Evolutionary conservation across 2,329 filamentous ascomycete species (phyloP).

Genomic region (Colletotrichum filicis): DNA sequence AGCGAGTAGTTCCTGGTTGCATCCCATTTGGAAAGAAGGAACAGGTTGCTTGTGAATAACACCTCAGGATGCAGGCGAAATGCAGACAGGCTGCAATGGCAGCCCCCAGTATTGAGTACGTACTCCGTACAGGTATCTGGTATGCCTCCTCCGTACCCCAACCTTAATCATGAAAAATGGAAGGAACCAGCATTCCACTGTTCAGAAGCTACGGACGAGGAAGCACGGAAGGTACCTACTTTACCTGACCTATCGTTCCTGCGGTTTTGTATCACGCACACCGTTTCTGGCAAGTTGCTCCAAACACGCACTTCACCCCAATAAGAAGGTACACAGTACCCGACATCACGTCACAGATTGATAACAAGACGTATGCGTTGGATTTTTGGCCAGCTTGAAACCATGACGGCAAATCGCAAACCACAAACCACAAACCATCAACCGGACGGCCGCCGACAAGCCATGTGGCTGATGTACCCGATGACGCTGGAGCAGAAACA

Average conservation of each 20-base stretch:
- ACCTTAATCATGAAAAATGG: not conserved
- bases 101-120: not conserved
- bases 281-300: not conserved
- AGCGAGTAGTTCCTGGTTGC: not conserved
- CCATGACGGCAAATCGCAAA: not conserved
- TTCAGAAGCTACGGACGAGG: no score
- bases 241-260: not conserved
- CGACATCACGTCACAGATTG: not conserved
- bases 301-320: not conserved
- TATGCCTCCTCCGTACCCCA: not conserved
- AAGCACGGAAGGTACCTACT: no score
- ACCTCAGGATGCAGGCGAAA: not conserved
- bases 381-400: constrained; percentile 1
- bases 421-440: no score
- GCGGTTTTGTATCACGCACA: not conserved
- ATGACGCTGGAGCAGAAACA: not conserved
- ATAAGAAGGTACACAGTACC: not conserved
- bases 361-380: not conserved
- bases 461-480: constrained; percentile 12
- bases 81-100: not conserved
- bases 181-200: not conserved
- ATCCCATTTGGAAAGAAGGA: not conserved
- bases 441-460: not conserved
- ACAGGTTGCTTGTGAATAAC: not conserved
- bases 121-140: not conserved